phyloP scores from a whole-genome alignment of 768 basidiomycete species.

The Amanita jacksonii region DNA sequence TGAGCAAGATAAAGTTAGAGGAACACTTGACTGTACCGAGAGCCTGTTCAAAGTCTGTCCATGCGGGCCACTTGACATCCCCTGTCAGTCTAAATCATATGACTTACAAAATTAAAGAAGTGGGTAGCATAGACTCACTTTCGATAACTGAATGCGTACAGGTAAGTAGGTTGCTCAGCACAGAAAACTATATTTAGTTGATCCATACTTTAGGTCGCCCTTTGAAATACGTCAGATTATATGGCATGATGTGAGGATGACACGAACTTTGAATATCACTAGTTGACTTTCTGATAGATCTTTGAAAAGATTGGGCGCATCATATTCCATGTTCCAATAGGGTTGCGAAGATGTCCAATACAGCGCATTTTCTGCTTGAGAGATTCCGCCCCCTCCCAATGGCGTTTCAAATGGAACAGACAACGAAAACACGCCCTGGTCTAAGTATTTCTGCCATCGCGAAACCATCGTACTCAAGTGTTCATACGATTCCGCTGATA shows the following conservation, averaged over 20 bases:
- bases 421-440: constrained; percentile 59
- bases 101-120: neutral
- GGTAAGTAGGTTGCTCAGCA: too few species aligned
- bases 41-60: constrained; percentile 64
- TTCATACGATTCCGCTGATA: constrained; percentile 12
- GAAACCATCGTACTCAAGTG: constrained; percentile 50
- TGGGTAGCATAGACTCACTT: constrained; percentile 43
- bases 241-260: neutral
- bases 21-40: constrained; percentile 38
- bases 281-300: constrained; percentile 47
- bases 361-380: constrained; percentile 21
- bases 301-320: constrained; percentile 41
- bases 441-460: constrained; percentile 70
- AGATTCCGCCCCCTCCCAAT: constrained; percentile 33
- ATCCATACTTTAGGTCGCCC: constrained; percentile 87
- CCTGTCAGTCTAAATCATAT: constrained; percentile 63
- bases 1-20: constrained; percentile 2
- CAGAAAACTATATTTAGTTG: too few species aligned
- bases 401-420: constrained; percentile 54
- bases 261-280: constrained; percentile 74
- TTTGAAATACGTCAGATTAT: constrained; percentile 17
- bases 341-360: constrained; percentile 75
- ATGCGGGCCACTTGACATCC: constrained; percentile 81
- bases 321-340: constrained; percentile 63
- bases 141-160: constrained; percentile 54